Conservation (phyloP, 2,329 filamentous ascomycete genomes). For the Lasiodiplodia hormozganensis region DNA sequence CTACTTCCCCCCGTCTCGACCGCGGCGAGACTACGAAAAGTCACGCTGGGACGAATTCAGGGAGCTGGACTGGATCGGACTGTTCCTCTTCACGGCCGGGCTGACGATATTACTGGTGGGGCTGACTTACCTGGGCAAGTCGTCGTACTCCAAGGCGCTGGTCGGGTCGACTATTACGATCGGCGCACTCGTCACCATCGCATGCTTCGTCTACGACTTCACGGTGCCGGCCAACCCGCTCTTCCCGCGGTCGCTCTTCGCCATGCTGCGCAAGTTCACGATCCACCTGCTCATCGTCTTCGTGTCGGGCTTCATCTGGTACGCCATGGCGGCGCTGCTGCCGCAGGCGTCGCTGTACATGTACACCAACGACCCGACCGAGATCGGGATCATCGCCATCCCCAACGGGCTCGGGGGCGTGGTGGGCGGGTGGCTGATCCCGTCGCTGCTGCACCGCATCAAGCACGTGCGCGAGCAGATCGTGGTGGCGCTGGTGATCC, state of each 20-base stretch:
- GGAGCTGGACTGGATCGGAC: conserved; percentile 55
- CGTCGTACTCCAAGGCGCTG: conserved; percentile 39
- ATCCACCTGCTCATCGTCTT: conserved; percentile 39
- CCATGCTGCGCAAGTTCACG: conserved; percentile 38
- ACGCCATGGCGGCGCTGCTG: conserved; percentile 36
- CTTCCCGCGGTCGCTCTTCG: conserved; percentile 41
- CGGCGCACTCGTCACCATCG: conserved; percentile 34
- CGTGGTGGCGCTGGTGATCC: conserved; percentile 35
- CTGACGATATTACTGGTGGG: conserved; percentile 56
- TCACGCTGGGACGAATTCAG: conserved; percentile 41
- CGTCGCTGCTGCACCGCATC: conserved; percentile 34
- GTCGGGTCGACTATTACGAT: conserved; percentile 39
- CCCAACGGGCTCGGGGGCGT: conserved; percentile 34
- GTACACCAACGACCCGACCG: conserved; percentile 34
- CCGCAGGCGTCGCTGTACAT: conserved; percentile 36
- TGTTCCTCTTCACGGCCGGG: conserved; percentile 55
- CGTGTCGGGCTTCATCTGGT: conserved; percentile 42
- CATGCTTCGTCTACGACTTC: conserved; percentile 36
- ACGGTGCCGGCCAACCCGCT: conserved; percentile 36
- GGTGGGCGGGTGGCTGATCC: conserved; percentile 33
- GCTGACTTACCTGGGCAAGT: conserved; percentile 53
- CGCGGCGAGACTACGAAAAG: conserved; percentile 41
- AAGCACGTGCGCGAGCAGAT: conserved; percentile 35
- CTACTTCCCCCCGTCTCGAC: conserved; percentile 57
- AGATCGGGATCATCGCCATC: conserved; percentile 36